Evolutionary conservation across 2,329 filamentous ascomycete genomes (phyloP), one percentile per base, ranked within the genome.

Genomic region (Coniochaeta ligniaria): DNA sequence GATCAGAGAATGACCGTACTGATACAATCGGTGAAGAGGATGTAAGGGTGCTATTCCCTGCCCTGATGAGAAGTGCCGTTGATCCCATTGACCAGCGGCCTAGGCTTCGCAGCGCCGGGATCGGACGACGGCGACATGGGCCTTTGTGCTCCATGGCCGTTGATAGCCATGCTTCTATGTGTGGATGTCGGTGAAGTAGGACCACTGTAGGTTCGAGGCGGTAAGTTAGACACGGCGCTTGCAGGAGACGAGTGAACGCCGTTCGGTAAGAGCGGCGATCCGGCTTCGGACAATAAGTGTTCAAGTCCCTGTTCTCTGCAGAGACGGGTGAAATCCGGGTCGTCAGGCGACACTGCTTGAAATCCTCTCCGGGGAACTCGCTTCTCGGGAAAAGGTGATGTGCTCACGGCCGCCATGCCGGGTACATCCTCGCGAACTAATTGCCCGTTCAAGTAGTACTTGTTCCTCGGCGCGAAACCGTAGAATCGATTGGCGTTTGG

Each of bases 271-370:
- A 73, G 71, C 5, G 78, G 74, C 60, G 77, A 80, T 60, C 75
- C 72, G 38, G 74, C 71, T n/a, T 75, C 76, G 33, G 75, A 74
- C 61, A 85, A 60, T 57, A 86, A 75, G 71, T 87, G 78, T 14
- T 75, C 73, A 6, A 86, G 74, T n/a, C 82, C 81, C 69, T 87
- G 83, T 62, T 85, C 80, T 59, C 78, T 72, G 67, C 81, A 85
- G 20, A 86, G 71, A 35, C 76, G 76, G 28, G 73, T 73, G 64
- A 85, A 87, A 33, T 86, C 83, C 2, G 83, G 80, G 58, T 87
- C 84, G 52, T 81, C 76, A 7, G 81, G 78, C 14, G 76, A 74
- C 2, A 86, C 81, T 22, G 80, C 78, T 3, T 79, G 70, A 14
- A 87, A 66, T 6, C 84, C 78, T 36, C 81, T 78, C 41, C 84